Conservation (phyloP, 805 yeast genomes). For the Yarrowia keelungensis region DNA sequence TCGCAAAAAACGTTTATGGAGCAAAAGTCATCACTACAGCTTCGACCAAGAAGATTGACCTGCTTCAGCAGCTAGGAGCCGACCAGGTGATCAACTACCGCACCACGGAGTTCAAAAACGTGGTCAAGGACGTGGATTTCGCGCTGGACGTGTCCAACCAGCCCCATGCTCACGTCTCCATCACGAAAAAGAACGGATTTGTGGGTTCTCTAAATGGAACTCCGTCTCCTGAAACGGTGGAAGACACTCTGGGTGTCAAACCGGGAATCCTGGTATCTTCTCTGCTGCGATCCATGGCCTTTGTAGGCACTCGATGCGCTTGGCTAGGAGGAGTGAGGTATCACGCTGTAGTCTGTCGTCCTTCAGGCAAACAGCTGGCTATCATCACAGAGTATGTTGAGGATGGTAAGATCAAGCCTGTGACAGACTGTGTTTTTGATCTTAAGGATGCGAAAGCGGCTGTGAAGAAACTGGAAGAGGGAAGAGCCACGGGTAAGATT, state of each 20-base stretch:
- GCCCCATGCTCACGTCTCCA: slow-evolving; percentile 34
- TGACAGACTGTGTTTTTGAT: slow-evolving; percentile 40
- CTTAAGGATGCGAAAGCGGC: slow-evolving; percentile 39
- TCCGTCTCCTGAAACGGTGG: slow-evolving; percentile 32
- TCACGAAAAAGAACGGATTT: slow-evolving; percentile 40
- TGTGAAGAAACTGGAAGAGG: slow-evolving; percentile 36
- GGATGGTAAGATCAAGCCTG: slow-evolving; percentile 41
- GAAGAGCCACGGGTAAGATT: slow-evolving; percentile 42
- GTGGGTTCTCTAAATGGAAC: slow-evolving; percentile 39
- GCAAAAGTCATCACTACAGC: slow-evolving; percentile 43
- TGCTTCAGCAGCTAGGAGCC: slow-evolving; percentile 40
- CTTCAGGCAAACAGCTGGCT: slow-evolving; percentile 21
- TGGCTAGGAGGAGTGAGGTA: slow-evolving; percentile 34
- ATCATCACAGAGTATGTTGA: slow-evolving; percentile 38
- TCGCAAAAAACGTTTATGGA: slow-evolving; percentile 43
- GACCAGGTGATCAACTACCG: slow-evolving; percentile 43
- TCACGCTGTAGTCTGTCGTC: slow-evolving; percentile 23
- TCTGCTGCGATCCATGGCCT: neutral
- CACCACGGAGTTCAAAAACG: slow-evolving; percentile 40
- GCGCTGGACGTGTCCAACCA: slow-evolving; percentile 42
- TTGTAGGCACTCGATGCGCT: slow-evolving; percentile 9
- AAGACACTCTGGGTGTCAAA: slow-evolving; percentile 8
- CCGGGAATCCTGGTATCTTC: slow-evolving; percentile 10
- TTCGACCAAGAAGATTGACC: slow-evolving; percentile 42
- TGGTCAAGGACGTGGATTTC: slow-evolving; percentile 40